A percentile compares a stretch with the other conserved stretches of the same genome.
Conservation (phyloP, 352 stramenopile species). For the Phytophthora cryptogea region DNA sequence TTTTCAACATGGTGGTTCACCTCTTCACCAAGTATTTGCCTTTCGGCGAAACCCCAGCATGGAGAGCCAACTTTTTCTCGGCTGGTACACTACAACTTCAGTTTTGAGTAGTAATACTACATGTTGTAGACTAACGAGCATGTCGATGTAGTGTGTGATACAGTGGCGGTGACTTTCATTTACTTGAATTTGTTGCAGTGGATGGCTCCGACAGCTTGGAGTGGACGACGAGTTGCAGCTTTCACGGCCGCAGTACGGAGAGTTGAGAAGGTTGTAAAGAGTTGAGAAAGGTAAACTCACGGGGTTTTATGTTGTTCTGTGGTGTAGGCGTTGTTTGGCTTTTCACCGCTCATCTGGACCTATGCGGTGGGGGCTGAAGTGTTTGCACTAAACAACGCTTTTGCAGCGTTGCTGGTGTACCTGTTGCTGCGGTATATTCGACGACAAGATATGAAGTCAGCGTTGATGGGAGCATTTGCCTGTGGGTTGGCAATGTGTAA, state of each 20-base stretch:
- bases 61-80: slow-evolving; percentile 89
- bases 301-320: slow-evolving; percentile 1
- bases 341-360: slow-evolving; percentile 94
- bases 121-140: neutral
- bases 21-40: slow-evolving; percentile 47
- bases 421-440: slow-evolving; percentile 58
- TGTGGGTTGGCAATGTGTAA: slow-evolving; percentile 95
- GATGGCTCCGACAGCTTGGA: slow-evolving; percentile 27
- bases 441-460: slow-evolving; percentile 26
- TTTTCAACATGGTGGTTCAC: slow-evolving; percentile 92
- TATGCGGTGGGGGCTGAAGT: slow-evolving; percentile 95
- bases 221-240: slow-evolving; percentile 39
- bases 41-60: slow-evolving; percentile 55
- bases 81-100: too few species aligned
- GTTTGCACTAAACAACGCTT: slow-evolving; percentile 97
- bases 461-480: slow-evolving; percentile 77
- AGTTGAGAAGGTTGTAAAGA: neutral
- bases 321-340: slow-evolving; percentile 83
- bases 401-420: slow-evolving; percentile 81
- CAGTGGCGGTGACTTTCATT: slow-evolving; percentile 52
- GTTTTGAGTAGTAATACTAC: too few species aligned
- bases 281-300: neutral
- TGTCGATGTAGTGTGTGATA: slow-evolving; percentile 55
- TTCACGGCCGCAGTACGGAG: slow-evolving; percentile 55
- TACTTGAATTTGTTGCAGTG: slow-evolving; percentile 61